Evolutionary conservation across 306 rosid species (phyloP).

Genomic region (Pyrus pyrifolia): DNA sequence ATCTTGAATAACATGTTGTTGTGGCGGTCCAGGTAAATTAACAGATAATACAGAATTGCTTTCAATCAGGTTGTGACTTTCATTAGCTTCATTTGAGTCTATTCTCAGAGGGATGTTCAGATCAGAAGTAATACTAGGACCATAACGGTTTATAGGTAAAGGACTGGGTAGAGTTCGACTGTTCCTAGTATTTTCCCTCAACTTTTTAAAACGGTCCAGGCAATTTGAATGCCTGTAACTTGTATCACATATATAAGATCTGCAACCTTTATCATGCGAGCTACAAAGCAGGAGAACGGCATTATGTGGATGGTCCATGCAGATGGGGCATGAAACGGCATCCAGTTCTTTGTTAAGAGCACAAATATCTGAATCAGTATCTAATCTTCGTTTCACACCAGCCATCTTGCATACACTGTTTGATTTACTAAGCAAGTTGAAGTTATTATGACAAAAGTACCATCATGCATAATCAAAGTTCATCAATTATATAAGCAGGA

Average conservation of each 20-base stretch:
- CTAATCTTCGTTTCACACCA: constrained; percentile 92
- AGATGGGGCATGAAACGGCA: constrained; percentile 93
- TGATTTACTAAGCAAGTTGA: constrained; percentile 77
- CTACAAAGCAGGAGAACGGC: constrained; percentile 97
- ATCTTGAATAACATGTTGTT: constrained; percentile 56
- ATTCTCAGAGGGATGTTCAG: constrained; percentile 42
- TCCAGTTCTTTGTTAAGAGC: constrained; percentile 97
- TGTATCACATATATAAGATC: constrained; percentile 89
- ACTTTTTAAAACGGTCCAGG: constrained; percentile 86
- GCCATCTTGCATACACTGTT: constrained; percentile 92
- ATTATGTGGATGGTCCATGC: constrained; percentile 99
- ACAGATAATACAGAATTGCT: constrained; percentile 53
- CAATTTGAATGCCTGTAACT: constrained; percentile 99
- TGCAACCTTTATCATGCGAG: constrained; percentile 97
- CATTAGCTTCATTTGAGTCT: constrained; percentile 59
- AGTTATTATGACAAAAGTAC: constrained; percentile 50
- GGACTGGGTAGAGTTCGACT: constrained; percentile 61
- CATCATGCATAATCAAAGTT: constrained; percentile 12
- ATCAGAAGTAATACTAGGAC: constrained; percentile 57
- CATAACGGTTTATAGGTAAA: constrained; percentile 48
- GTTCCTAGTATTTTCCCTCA: constrained; percentile 52
- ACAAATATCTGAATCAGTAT: constrained; percentile 81
- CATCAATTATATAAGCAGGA: background rate
- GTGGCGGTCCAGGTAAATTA: constrained; percentile 58
- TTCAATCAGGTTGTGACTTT: constrained; percentile 53